Evolutionary conservation across 805 yeast genomes (phyloP).

Genomic region (Metschnikowia vanudenii): DNA sequence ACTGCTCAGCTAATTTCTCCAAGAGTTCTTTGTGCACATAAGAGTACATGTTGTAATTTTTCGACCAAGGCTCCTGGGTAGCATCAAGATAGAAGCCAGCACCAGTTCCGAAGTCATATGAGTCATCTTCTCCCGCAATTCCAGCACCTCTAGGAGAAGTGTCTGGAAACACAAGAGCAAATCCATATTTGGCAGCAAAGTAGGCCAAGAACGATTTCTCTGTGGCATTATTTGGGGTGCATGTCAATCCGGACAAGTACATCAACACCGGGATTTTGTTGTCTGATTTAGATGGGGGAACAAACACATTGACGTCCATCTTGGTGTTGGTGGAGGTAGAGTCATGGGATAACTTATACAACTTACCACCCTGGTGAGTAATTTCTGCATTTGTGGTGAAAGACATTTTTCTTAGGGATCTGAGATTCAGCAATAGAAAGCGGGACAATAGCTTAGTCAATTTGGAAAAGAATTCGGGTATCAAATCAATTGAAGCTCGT

Average conservation of each 20-base stretch:
- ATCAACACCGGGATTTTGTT: slow-evolving; percentile 63
- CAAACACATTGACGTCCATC: slow-evolving; percentile 82
- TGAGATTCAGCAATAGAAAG: background rate
- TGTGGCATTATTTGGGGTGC: slow-evolving; percentile 89
- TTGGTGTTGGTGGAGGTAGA: slow-evolving; percentile 62
- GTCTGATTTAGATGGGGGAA: slow-evolving; percentile 53
- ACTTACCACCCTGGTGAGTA: slow-evolving; percentile 68
- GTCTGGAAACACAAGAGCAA: slow-evolving; percentile 91
- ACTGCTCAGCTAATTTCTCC: slow-evolving; percentile 43
- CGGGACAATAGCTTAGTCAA: too few species aligned
- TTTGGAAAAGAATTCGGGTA: background rate
- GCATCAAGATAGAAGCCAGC: slow-evolving; percentile 96
- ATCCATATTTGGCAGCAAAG: slow-evolving; percentile 76
- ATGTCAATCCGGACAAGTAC: slow-evolving; percentile 86
- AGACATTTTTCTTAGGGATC: slow-evolving; percentile 33
- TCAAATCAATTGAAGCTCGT: background rate
- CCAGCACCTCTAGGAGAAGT: slow-evolving; percentile 91
- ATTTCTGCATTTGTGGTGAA: slow-evolving; percentile 55
- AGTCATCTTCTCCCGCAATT: slow-evolving; percentile 75
- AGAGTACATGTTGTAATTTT: slow-evolving; percentile 81
- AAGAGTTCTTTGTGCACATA: slow-evolving; percentile 78
- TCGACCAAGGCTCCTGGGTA: slow-evolving; percentile 64
- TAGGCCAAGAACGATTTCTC: slow-evolving; percentile 90
- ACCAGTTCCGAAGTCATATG: slow-evolving; percentile 90
- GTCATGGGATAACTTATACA: slow-evolving; percentile 72